These are phyloP conservation scores for Gentiana dahurica DNA, from an alignment of 257 asterid genomes.

Conservation along the genomic window DNA sequence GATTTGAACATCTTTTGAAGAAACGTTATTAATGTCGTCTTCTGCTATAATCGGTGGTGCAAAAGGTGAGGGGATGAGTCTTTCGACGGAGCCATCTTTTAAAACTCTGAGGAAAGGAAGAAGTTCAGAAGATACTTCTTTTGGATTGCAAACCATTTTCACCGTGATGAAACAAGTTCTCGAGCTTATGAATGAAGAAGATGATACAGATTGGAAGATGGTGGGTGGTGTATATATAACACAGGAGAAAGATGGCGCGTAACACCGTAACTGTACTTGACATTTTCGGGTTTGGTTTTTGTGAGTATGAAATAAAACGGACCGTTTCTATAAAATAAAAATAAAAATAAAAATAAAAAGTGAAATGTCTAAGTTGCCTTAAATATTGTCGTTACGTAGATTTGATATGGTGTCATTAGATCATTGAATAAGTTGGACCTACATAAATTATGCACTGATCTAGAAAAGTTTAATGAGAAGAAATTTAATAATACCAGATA, in stretches of 20 bases:
- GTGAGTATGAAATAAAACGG: no score
- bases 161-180: neutral
- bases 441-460: no score
- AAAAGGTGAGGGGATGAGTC: slow-evolving; percentile 13
- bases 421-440: no score
- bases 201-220: no score
- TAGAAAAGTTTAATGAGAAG: no score
- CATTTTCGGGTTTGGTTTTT: neutral
- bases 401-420: no score
- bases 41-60: slow-evolving; percentile 16
- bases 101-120: slow-evolving; percentile 14
- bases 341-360: no score
- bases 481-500: no score
- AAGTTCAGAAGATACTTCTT: slow-evolving; percentile 14
- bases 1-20: slow-evolving; percentile 21
- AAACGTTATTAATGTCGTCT: slow-evolving; percentile 9
- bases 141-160: slow-evolving; percentile 9
- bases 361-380: no score
- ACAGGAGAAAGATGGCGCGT: neutral
- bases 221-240: neutral
- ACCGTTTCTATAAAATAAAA: no score
- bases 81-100: slow-evolving; percentile 21
- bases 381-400: no score
- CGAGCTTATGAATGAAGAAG: neutral
- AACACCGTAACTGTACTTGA: neutral